These are phyloP conservation scores for Hymenoscyphus occultus DNA, from an alignment of 2,329 filamentous ascomycete species.

Conservation along the genomic window DNA sequence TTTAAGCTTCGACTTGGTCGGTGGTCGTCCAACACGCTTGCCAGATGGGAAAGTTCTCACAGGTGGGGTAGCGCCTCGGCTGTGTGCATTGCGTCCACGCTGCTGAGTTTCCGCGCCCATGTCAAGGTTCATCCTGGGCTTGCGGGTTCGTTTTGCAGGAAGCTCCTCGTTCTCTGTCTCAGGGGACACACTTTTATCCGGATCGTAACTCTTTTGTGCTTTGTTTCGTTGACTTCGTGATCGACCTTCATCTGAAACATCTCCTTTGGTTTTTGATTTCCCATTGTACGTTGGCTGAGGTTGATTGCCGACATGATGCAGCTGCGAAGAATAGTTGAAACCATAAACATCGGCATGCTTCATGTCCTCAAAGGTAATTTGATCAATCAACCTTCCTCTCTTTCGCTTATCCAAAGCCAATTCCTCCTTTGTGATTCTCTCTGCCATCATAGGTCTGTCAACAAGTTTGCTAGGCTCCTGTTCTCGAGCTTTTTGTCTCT, in stretches of 20 bases:
- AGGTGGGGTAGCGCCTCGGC: conserved; percentile 25
- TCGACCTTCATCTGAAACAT: conserved; percentile 24
- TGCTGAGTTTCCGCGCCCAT: conserved; percentile 20
- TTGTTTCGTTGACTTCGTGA: conserved; percentile 28
- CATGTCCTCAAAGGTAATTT: conserved; percentile 35
- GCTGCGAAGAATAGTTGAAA: conserved; percentile 59
- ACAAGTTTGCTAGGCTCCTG: conserved; percentile 21
- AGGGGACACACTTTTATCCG: conserved; percentile 24
- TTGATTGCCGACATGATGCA: conserved; percentile 56
- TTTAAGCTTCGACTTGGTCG: conserved; percentile 33
- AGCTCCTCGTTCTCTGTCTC: conserved; percentile 30
- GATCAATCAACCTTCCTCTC: conserved; percentile 25
- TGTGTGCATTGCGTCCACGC: conserved; percentile 18
- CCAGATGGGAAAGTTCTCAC: conserved; percentile 33
- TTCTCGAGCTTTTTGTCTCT: conserved; percentile 18
- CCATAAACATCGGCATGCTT: conserved; percentile 60
- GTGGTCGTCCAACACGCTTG: conserved; percentile 35
- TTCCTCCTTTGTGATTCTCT: conserved; percentile 29
- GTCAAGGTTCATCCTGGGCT: conserved; percentile 24
- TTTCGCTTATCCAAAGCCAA: conserved; percentile 28
- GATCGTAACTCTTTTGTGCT: conserved; percentile 26
- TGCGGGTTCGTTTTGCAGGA: conserved; percentile 31
- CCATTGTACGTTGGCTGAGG: conserved; percentile 40
- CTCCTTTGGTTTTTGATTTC: conserved; percentile 15
- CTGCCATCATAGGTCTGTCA: conserved; percentile 25